Percentiles rank a stretch among this genome's conserved stretches.
Conservation (phyloP, 768 basidiomycete species). For the Leccinum truebloodii region DNA sequence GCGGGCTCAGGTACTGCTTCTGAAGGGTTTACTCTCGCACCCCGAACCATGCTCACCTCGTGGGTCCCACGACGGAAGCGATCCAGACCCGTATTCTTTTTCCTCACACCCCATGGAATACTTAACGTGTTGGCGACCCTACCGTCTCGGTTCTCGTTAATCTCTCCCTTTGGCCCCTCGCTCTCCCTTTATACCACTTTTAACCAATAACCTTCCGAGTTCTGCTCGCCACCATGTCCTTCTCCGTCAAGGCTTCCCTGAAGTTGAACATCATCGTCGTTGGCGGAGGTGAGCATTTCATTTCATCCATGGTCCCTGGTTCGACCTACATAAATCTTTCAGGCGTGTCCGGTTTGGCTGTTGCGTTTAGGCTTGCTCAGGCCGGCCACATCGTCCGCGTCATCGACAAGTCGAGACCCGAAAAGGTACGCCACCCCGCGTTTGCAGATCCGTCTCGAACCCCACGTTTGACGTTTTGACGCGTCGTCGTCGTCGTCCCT, state of each 20-base stretch:
- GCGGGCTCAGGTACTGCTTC: background rate
- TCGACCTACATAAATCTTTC: background rate
- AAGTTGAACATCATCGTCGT: constrained; percentile 17
- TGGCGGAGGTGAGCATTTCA: constrained; percentile 19
- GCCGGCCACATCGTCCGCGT: constrained; percentile 57
- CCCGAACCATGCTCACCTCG: background rate
- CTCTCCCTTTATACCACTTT: background rate
- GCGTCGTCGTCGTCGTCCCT: background rate
- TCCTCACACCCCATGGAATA: constrained; percentile 2
- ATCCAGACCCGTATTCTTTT: background rate
- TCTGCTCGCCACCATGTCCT: constrained; percentile 4
- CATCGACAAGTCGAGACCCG: constrained; percentile 49
- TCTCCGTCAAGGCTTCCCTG: constrained; percentile 13
- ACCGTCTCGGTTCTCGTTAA: background rate
- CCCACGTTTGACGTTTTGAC: background rate
- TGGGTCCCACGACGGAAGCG: constrained; percentile 13
- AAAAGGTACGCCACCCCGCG: constrained; percentile 30
- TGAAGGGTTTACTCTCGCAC: background rate
- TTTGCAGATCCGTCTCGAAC: background rate
- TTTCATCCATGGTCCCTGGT: background rate
- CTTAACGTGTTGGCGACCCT: background rate
- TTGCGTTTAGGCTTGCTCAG: constrained; percentile 52
- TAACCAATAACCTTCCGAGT: background rate
- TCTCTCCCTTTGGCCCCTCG: background rate
- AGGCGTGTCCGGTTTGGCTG: constrained; percentile 52